A percentile compares a stretch with the other conserved stretches of the same genome.
Evolutionary conservation across 768 basidiomycete genomes (phyloP).

Genomic region (Russula brevipes): DNA sequence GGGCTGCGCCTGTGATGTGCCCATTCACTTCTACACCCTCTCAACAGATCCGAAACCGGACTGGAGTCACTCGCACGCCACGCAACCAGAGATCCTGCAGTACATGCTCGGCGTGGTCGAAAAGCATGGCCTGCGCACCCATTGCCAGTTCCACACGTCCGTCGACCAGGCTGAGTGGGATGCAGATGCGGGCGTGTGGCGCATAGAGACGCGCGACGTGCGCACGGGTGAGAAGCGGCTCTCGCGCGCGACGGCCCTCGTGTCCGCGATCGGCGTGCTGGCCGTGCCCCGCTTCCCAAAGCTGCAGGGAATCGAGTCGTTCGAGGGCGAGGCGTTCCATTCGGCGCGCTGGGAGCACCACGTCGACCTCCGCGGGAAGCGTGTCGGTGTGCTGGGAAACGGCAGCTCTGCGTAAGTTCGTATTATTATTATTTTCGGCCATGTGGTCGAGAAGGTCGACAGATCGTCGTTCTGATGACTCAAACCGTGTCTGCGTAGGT

Average conservation of each 20-base stretch:
- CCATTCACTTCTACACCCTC: slow-evolving; percentile 27
- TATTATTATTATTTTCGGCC: neutral
- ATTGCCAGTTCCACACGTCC: slow-evolving; percentile 27
- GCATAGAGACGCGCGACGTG: slow-evolving; percentile 26
- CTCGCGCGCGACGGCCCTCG: slow-evolving; percentile 28
- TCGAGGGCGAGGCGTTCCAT: slow-evolving; percentile 51
- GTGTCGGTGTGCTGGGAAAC: slow-evolving; percentile 57
- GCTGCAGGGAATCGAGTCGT: slow-evolving; percentile 32
- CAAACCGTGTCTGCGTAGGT: neutral
- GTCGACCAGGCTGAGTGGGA: slow-evolving; percentile 32
- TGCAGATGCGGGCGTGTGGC: slow-evolving; percentile 25
- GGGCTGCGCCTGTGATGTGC: slow-evolving; percentile 30
- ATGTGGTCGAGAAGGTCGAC: neutral
- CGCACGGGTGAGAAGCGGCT: slow-evolving; percentile 12
- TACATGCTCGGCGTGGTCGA: slow-evolving; percentile 28
- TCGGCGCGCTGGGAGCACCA: slow-evolving; percentile 52
- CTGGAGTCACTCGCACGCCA: slow-evolving; percentile 27
- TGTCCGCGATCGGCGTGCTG: slow-evolving; percentile 31
- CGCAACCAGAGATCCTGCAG: slow-evolving; percentile 30
- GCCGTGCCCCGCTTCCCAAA: slow-evolving; percentile 28
- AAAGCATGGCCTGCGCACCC: slow-evolving; percentile 24
- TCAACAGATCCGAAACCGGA: slow-evolving; percentile 30
- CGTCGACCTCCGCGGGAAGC: slow-evolving; percentile 46
- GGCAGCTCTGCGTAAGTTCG: slow-evolving; percentile 47
- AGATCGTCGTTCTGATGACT: neutral